phyloP scores from a whole-genome alignment of 2,329 filamentous ascomycete genomes.

The Rhinocladiella similis region DNA sequence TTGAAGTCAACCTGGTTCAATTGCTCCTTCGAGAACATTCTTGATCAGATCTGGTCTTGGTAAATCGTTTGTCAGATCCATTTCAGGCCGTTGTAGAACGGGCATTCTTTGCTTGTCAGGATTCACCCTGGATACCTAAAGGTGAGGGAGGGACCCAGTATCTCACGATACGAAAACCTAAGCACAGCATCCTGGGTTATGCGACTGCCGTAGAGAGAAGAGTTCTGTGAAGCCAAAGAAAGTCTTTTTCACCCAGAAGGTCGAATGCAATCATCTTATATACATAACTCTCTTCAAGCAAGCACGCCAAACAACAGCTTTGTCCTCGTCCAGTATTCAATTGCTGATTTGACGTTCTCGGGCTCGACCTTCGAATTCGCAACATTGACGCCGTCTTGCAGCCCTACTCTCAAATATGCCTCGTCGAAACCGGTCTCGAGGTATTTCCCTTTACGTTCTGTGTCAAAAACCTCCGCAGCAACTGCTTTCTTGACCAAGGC shows the following conservation, averaged over 20 bases:
- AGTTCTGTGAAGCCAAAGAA: not conserved
- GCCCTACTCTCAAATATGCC: constrained; percentile 20
- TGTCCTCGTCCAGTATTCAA: constrained; percentile 29
- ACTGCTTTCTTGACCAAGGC: constrained; percentile 18
- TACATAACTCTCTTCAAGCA: constrained; percentile 16
- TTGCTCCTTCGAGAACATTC: too few species aligned
- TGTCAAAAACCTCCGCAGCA: constrained; percentile 8
- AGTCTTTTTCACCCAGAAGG: too few species aligned
- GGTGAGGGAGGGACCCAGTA: too few species aligned
- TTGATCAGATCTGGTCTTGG: too few species aligned
- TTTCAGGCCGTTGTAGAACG: too few species aligned
- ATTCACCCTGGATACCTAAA: too few species aligned
- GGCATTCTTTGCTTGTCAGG: too few species aligned
- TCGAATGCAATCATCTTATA: not conserved
- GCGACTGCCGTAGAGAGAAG: not conserved
- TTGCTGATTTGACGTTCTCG: constrained; percentile 2
- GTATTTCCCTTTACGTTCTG: constrained; percentile 10
- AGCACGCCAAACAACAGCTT: constrained; percentile 27
- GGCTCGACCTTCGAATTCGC: not conserved
- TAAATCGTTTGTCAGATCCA: too few species aligned
- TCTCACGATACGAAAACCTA: too few species aligned
- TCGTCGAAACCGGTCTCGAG: constrained; percentile 24
- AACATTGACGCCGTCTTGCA: not conserved
- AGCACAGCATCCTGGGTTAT: too few species aligned
- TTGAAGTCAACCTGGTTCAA: too few species aligned